phyloP scores from a whole-genome alignment of 805 yeast genomes.

The Kluyveromyces siamensis region DNA sequence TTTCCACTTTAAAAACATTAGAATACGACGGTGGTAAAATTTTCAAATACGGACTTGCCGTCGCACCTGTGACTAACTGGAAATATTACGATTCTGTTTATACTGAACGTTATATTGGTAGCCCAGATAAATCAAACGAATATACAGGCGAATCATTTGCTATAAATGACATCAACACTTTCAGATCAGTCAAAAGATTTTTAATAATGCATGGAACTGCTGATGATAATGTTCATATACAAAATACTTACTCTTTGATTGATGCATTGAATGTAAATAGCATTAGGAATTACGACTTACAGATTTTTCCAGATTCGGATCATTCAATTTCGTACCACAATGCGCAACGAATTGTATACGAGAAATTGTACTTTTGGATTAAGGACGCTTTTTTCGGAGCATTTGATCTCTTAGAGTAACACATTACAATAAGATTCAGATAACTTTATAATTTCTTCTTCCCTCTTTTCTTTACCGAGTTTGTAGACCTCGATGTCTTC shows the following conservation, averaged over 20 bases:
- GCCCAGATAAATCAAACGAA: slow-evolving; percentile 30
- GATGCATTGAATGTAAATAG: slow-evolving; percentile 44
- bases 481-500: slow-evolving; percentile 21
- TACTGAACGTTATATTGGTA: slow-evolving; percentile 68
- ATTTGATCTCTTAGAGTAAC: slow-evolving; percentile 13
- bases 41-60: slow-evolving; percentile 70
- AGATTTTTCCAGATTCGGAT: slow-evolving; percentile 87
- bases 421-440: not conserved
- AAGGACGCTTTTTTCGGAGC: slow-evolving; percentile 43
- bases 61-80: slow-evolving; percentile 85
- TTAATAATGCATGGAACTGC: slow-evolving; percentile 75
- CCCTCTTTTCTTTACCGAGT: slow-evolving; percentile 16
- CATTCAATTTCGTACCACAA: slow-evolving; percentile 76
- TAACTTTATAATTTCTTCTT: slow-evolving; percentile 9
- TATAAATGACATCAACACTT: slow-evolving; percentile 31
- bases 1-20: slow-evolving; percentile 61
- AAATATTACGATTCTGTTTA: slow-evolving; percentile 64
- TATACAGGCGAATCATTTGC: slow-evolving; percentile 44
- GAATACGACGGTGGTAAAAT: slow-evolving; percentile 55
- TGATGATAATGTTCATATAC: slow-evolving; percentile 77
- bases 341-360: slow-evolving; percentile 66
- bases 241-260: slow-evolving; percentile 53
- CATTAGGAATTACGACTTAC: slow-evolving; percentile 76
- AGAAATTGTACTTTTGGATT: slow-evolving; percentile 64
- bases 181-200: slow-evolving; percentile 45